Evolutionary conservation across 129 eudicot genomes (phyloP), one percentile per base, ranked within the genome.

Genomic region (Centaurea solstitialis): DNA sequence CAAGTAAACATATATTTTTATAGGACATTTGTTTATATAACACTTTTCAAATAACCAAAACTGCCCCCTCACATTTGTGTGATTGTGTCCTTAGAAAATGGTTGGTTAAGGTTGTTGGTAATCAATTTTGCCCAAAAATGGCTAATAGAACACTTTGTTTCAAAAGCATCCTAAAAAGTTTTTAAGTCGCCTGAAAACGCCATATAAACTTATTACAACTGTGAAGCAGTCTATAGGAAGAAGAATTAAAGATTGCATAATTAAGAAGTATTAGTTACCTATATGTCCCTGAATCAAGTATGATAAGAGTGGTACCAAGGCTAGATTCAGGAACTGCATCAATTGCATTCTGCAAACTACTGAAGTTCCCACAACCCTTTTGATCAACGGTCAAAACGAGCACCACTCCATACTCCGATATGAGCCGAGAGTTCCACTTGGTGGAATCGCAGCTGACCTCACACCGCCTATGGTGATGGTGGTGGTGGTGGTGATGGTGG

Each of bases 301-400:
- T 75, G 78, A 95, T 87, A 59, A 92, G 91, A 37, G 94, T 92
- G 75, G 86, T 72, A 13, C 84, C 22, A 37, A 18, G 37, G 83
- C 92, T 95, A 74, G 73, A 78, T 84, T 95, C 91, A 73, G 97
- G 94, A 57, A 87, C 91, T 9, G 89, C 86, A 82, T 95, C 97
- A 17, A 95, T 87, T 10, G 99, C 99, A 80, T 91, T 84, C 38
- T 95, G 99, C 41, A 92, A 70, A 73, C 90, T 95, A 64, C 86
- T 92, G 41, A 95, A 95, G 80, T 92, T 95, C 59, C 88, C 97
- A 73, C 99, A 92, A 23, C 92, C 97, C 33, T 86, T 86, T 43
- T 35, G 75, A 75, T 84, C 97, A 17, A 92, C 99, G 0, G 94
- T 92, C 67, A 87, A 77, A 37, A 89, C 87, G 67, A 74, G 91